These are phyloP conservation scores for Penicillium sp. DNA, from an alignment of 2,329 filamentous ascomycete species.

Conservation along the genomic window DNA sequence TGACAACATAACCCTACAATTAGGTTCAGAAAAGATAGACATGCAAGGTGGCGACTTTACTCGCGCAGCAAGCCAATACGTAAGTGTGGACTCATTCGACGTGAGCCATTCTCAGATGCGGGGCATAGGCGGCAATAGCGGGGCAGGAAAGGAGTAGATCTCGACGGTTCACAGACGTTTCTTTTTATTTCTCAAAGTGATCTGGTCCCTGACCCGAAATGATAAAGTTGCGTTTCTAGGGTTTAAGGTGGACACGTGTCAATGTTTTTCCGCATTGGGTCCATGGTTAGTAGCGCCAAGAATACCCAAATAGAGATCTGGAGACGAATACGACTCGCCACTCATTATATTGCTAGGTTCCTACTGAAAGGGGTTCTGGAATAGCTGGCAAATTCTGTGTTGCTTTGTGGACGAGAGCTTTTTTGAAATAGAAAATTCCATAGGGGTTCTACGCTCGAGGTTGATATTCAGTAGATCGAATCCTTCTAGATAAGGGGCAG, in stretches of 20 bases:
- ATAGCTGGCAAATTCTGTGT: background rate
- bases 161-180: slow-evolving; percentile 1
- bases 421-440: background rate
- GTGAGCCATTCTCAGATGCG: slow-evolving; percentile 1
- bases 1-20: background rate
- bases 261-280: background rate
- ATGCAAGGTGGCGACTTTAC: slow-evolving; percentile 2
- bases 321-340: slow-evolving; percentile 7
- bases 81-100: slow-evolving; percentile 2
- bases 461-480: background rate
- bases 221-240: slow-evolving; percentile 9
- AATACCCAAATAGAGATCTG: background rate
- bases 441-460: background rate
- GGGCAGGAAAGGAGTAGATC: background rate
- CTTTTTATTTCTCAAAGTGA: background rate
- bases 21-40: background rate
- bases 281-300: background rate
- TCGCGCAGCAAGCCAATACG: background rate
- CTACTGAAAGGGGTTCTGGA: background rate
- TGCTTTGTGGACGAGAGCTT: background rate
- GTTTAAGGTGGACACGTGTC: slow-evolving; percentile 11
- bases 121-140: slow-evolving; percentile 6
- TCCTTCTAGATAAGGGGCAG: background rate
- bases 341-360: background rate
- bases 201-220: slow-evolving; percentile 4